Conservation (phyloP, 1,284 basidiomycete species). For the Trichosporon coremiiforme region DNA sequence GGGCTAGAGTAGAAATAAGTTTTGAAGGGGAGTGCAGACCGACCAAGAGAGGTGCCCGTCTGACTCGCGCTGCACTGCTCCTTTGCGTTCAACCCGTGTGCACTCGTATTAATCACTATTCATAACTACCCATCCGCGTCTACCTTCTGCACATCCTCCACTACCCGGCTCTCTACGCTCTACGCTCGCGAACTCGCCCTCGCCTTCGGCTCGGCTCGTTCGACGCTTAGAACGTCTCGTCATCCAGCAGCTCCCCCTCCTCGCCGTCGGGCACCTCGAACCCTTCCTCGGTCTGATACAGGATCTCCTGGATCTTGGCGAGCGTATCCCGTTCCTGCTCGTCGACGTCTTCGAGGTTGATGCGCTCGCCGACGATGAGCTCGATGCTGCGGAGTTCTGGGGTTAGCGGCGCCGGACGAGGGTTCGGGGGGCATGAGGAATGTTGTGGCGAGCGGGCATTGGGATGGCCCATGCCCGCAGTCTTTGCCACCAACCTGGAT, state of each 20-base stretch:
- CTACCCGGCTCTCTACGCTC: not conserved
- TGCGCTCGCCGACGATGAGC: conserved; percentile 78
- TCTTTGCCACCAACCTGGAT: too few relatives aligned
- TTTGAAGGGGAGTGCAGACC: not conserved
- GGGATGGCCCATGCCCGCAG: too few relatives aligned
- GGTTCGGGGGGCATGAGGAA: too few relatives aligned
- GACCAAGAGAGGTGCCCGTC: too few relatives aligned
- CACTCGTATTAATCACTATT: conserved; percentile 9
- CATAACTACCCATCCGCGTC: not conserved
- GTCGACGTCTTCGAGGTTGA: conserved; percentile 65
- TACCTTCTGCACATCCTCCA: not conserved
- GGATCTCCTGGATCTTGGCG: conserved; percentile 83
- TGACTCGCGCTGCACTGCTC: too few relatives aligned
- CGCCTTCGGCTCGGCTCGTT: not conserved
- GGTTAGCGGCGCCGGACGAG: not conserved
- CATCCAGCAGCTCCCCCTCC: conserved; percentile 29
- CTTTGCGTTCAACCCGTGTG: too few relatives aligned
- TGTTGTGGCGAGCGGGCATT: too few relatives aligned
- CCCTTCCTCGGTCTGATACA: conserved; percentile 91
- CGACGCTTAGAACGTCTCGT: conserved; percentile 32
- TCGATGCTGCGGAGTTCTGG: conserved; percentile 88
- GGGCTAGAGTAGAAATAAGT: too few relatives aligned
- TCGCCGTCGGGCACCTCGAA: conserved; percentile 65
- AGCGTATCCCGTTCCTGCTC: conserved; percentile 71
- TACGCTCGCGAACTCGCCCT: too few relatives aligned